phyloP scores from a whole-genome alignment of 2,329 filamentous ascomycete genomes.

The Colletotrichum paranaense region DNA sequence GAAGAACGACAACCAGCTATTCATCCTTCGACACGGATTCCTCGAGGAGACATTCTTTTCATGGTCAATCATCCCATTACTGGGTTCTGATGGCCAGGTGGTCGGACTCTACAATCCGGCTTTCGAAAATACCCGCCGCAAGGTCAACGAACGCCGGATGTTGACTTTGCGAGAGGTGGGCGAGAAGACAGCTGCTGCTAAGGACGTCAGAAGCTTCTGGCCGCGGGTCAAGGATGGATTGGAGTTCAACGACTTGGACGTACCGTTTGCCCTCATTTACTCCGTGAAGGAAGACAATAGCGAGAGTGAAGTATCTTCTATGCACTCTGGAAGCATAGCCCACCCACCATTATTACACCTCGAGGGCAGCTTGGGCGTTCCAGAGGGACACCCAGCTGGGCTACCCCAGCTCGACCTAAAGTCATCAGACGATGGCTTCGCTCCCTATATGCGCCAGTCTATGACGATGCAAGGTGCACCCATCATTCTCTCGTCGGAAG shows the following conservation, averaged over 20 bases:
- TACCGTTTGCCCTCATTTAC: slow-evolving; percentile 82
- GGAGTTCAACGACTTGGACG: slow-evolving; percentile 79
- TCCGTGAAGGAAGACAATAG: slow-evolving; percentile 74
- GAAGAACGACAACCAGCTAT: slow-evolving; percentile 85
- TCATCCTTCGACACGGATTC: slow-evolving; percentile 75
- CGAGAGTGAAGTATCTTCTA: slow-evolving; percentile 78
- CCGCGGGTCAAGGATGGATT: slow-evolving; percentile 74
- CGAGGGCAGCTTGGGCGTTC: slow-evolving; percentile 78
- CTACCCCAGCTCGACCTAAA: slow-evolving; percentile 75
- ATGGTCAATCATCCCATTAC: slow-evolving; percentile 83
- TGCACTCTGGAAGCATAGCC: slow-evolving; percentile 74
- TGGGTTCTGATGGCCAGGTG: slow-evolving; percentile 79
- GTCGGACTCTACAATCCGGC: slow-evolving; percentile 83
- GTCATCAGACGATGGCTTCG: slow-evolving; percentile 78
- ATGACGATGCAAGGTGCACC: slow-evolving; percentile 74
- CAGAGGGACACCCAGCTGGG: slow-evolving; percentile 70
- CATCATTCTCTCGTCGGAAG: slow-evolving; percentile 74
- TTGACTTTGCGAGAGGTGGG: slow-evolving; percentile 81
- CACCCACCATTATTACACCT: slow-evolving; percentile 74
- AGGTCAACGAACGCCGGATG: slow-evolving; percentile 84
- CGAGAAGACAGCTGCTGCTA: slow-evolving; percentile 78
- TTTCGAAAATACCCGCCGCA: slow-evolving; percentile 83
- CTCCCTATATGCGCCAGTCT: slow-evolving; percentile 80
- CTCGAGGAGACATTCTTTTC: slow-evolving; percentile 86
- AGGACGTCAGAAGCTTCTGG: slow-evolving; percentile 81